phyloP scores from a whole-genome alignment of 768 basidiomycete genomes.

The Pluteus cervinus region DNA sequence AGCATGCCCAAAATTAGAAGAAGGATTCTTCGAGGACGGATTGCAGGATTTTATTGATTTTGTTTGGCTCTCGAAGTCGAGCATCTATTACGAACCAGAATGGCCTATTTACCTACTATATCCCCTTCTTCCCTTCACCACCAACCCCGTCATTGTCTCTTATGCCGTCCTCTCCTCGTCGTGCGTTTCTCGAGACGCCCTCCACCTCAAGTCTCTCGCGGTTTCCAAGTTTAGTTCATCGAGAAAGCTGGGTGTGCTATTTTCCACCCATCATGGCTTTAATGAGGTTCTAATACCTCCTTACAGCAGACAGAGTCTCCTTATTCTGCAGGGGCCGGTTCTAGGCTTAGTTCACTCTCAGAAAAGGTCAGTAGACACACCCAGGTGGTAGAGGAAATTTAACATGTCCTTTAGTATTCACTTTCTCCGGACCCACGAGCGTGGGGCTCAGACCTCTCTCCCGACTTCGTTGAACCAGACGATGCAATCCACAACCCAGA shows the following conservation, averaged over 20 bases:
- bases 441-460: conserved; percentile 59
- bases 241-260: conserved; percentile 34
- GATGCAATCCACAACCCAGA: conserved; percentile 72
- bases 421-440: conserved; percentile 58
- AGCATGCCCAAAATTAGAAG: too few species aligned
- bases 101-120: conserved; percentile 7
- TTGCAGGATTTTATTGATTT: too few species aligned
- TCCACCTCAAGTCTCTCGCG: conserved; percentile 24
- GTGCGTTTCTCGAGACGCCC: conserved; percentile 24
- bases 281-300: not conserved
- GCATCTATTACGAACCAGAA: too few species aligned
- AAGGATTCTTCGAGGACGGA: too few species aligned
- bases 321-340: conserved; percentile 37
- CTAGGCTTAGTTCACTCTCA: conserved; percentile 35
- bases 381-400: not conserved
- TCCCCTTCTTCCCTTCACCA: conserved; percentile 11
- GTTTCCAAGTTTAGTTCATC: conserved; percentile 29
- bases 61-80: too few species aligned
- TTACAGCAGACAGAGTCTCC: conserved; percentile 29
- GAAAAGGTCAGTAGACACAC: conserved; percentile 30
- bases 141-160: conserved; percentile 21
- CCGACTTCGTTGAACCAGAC: conserved; percentile 54
- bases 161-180: conserved; percentile 20
- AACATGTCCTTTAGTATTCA: conserved; percentile 39
- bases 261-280: not conserved